A percentile compares a stretch with the other conserved stretches of the same genome.
These are phyloP conservation scores for Scolecobasidium constrictum DNA, from an alignment of 2,329 filamentous ascomycete genomes.

Conservation along the genomic window DNA sequence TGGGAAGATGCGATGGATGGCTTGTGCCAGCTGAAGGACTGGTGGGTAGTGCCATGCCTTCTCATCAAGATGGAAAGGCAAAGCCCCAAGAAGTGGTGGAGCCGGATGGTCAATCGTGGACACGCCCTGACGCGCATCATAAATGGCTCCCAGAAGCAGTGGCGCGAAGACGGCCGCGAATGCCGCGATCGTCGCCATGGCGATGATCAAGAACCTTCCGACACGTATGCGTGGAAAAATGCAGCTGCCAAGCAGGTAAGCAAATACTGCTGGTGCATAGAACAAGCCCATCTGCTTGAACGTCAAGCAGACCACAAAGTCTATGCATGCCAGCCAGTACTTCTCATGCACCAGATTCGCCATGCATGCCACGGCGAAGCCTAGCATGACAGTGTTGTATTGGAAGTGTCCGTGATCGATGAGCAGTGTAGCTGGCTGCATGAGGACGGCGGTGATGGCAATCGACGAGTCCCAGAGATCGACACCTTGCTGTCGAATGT, in stretches of 20 bases:
- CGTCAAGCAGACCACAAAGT: constrained; percentile 86
- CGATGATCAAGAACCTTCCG: constrained; percentile 61
- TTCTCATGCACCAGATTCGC: constrained; percentile 80
- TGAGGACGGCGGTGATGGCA: constrained; percentile 76
- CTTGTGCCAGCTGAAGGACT: constrained; percentile 68
- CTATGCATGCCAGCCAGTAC: constrained; percentile 79
- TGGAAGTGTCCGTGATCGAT: constrained; percentile 96
- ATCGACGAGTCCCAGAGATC: constrained; percentile 74
- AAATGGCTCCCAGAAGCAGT: constrained; percentile 59
- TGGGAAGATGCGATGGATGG: constrained; percentile 87
- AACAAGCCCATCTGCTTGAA: constrained; percentile 99
- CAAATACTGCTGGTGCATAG: constrained; percentile 87
- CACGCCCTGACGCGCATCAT: constrained; percentile 53
- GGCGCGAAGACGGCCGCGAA: constrained; percentile 70
- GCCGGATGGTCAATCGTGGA: constrained; percentile 46
- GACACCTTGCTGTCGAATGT: constrained; percentile 64
- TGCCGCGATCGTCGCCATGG: constrained; percentile 57
- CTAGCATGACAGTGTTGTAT: constrained; percentile 98
- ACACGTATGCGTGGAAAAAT: constrained; percentile 62
- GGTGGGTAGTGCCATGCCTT: constrained; percentile 63
- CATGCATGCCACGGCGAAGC: constrained; percentile 74
- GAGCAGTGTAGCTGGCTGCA: constrained; percentile 84
- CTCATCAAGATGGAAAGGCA: constrained; percentile 47
- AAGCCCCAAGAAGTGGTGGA: constrained; percentile 51
- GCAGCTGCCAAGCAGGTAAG: constrained; percentile 80